These are phyloP conservation scores for Crotalaria pallida DNA, from an alignment of 306 rosid genomes.

Conservation along the genomic window DNA sequence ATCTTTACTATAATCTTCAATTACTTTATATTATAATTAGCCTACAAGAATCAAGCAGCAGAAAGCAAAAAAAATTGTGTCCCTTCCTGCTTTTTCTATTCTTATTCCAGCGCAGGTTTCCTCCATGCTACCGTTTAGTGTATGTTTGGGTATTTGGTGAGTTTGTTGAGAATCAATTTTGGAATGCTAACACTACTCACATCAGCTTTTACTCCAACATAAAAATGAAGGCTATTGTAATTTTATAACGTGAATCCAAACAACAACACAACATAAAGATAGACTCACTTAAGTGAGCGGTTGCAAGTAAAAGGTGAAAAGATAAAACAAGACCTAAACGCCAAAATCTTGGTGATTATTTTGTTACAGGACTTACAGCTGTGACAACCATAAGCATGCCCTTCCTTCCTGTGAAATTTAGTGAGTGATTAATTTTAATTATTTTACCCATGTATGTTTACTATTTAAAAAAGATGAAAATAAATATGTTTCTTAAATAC, in stretches of 20 bases:
- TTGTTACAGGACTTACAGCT: not conserved
- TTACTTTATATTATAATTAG: constrained; percentile 29
- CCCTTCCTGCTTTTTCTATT: constrained; percentile 11
- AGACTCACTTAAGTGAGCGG: not conserved
- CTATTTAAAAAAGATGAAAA: no score
- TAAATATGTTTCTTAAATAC: no score
- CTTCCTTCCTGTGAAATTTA: no score
- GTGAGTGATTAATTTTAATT: no score
- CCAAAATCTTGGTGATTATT: not conserved
- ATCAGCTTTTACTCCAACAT: no score
- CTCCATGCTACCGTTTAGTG: not conserved
- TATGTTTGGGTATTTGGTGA: no score
- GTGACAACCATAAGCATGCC: constrained; percentile 32
- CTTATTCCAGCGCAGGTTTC: not conserved
- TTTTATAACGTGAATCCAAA: no score
- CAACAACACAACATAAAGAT: constrained; percentile 9
- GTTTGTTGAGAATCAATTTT: no score
- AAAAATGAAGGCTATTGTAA: no score
- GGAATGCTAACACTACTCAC: no score
- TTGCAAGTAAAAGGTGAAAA: not conserved
- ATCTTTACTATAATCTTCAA: constrained; percentile 16
- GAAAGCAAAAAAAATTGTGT: constrained; percentile 2
- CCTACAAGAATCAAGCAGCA: not conserved
- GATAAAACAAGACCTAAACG: not conserved
- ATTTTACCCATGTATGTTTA: no score